Evolutionary conservation across 1,139 yeast species (phyloP).

Genomic region (Nakaseomyces glabratus): DNA sequence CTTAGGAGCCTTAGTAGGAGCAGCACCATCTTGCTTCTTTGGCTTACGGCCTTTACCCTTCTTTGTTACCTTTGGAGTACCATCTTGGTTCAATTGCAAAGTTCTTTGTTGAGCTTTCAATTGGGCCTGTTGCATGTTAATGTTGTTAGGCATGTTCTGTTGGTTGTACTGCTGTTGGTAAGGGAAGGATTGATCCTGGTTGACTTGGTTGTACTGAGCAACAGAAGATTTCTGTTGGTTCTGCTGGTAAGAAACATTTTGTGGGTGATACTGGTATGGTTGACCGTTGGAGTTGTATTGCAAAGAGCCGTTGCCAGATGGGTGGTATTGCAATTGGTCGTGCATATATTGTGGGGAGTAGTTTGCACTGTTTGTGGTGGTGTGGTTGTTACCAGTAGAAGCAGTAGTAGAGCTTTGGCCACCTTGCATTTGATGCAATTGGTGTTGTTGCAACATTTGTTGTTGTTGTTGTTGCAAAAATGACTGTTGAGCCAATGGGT

Average conservation of each 20-base stretch:
- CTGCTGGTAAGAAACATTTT: constrained; percentile 6
- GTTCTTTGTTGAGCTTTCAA: constrained; percentile 7
- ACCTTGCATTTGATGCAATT: constrained; percentile 6
- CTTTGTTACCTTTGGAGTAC: constrained; percentile 5
- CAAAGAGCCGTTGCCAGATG: constrained; percentile 4
- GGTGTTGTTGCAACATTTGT: constrained; percentile 10
- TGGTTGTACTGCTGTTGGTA: constrained; percentile 11
- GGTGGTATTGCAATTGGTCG: constrained; percentile 6
- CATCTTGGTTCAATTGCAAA: constrained; percentile 6
- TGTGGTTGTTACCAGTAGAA: constrained; percentile 2
- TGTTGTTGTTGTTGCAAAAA: constrained; percentile 11
- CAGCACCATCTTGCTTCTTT: constrained; percentile 7
- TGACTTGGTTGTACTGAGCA: constrained; percentile 7
- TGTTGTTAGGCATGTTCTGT: constrained; percentile 9
- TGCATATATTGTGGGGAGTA: constrained; percentile 6
- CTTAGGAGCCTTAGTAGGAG: constrained; percentile 4
- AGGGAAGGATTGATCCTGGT: constrained; percentile 13
- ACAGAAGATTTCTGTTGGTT: constrained; percentile 5
- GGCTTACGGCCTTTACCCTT: constrained; percentile 5
- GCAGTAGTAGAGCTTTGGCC: constrained; percentile 5
- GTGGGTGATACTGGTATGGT: constrained; percentile 6
- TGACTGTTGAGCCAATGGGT: constrained; percentile 10
- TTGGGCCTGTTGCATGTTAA: constrained; percentile 8
- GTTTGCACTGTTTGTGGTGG: constrained; percentile 5
- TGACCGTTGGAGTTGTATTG: constrained; percentile 6